Evolutionary conservation across 1,284 basidiomycete species (phyloP).

Genomic region (Irpex lacteus): DNA sequence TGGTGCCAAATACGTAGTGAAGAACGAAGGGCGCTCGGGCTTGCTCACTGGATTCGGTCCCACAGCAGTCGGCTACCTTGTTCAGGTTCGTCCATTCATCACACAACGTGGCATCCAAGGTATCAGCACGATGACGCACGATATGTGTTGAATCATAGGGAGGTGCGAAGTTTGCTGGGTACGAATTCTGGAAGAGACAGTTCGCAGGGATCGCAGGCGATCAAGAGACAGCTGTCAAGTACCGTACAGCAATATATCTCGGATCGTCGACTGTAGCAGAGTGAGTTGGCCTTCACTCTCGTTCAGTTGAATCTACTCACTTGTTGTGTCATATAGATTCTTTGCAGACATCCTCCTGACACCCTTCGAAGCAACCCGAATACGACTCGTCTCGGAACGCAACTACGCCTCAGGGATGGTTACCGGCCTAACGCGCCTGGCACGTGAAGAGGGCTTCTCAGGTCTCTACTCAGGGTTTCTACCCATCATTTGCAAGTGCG

Average conservation of each 20-base stretch:
- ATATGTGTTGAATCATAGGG: slow-evolving; percentile 18
- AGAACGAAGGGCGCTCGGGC: slow-evolving; percentile 65
- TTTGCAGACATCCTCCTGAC: slow-evolving; percentile 92
- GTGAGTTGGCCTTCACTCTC: slow-evolving; percentile 37
- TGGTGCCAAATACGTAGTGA: slow-evolving; percentile 72
- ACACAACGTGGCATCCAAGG: background rate
- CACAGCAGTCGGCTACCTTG: slow-evolving; percentile 85
- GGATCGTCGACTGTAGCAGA: slow-evolving; percentile 82
- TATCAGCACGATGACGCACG: too few relatives aligned
- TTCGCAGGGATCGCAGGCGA: slow-evolving; percentile 72
- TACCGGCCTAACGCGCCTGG: slow-evolving; percentile 77
- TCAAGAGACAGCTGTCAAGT: slow-evolving; percentile 71
- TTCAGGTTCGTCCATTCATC: slow-evolving; percentile 43
- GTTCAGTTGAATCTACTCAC: too few relatives aligned
- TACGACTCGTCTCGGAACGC: slow-evolving; percentile 82
- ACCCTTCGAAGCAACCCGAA: slow-evolving; percentile 84
- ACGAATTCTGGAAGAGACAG: slow-evolving; percentile 83
- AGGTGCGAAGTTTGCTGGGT: slow-evolving; percentile 65
- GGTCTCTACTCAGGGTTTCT: slow-evolving; percentile 87
- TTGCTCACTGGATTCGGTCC: slow-evolving; percentile 84
- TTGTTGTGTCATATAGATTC: slow-evolving; percentile 48
- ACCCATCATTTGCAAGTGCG: slow-evolving; percentile 85
- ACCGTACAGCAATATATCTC: slow-evolving; percentile 90
- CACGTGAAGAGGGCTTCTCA: slow-evolving; percentile 74
- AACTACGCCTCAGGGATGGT: slow-evolving; percentile 80